Percentiles rank a stretch among this genome's conserved stretches.
Evolutionary conservation across 345 rosid genomes (phyloP).

Genomic region (Eucalyptus pauciflora): DNA sequence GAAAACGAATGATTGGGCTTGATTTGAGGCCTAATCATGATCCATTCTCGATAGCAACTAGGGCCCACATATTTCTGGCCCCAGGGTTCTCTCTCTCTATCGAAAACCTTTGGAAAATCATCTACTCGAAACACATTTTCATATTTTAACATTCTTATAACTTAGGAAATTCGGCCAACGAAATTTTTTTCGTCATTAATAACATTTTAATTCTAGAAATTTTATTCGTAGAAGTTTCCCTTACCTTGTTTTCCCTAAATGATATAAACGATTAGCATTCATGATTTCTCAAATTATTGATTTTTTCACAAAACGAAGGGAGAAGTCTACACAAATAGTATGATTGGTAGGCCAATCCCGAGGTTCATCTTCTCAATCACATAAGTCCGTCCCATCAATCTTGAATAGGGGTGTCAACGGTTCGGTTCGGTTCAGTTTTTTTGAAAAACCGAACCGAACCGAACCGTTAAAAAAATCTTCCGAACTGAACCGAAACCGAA

Average conservation of each 20-base stretch:
- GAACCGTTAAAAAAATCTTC: no score
- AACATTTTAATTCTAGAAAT: background rate
- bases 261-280: background rate
- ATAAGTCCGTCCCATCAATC: background rate
- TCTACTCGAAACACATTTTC: background rate
- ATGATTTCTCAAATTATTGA: background rate
- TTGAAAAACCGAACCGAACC: no score
- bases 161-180: background rate
- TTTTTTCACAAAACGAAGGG: background rate
- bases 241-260: background rate
- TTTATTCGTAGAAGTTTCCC: background rate
- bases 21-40: background rate
- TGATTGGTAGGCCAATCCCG: background rate
- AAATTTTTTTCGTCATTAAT: rapidly evolving
- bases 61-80: background rate
- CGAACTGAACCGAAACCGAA: no score
- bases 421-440: no score
- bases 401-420: no score
- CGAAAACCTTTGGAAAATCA: background rate
- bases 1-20: background rate
- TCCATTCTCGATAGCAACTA: background rate
- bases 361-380: background rate
- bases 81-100: background rate
- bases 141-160: background rate
- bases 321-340: background rate